Evolutionary conservation across 2,329 filamentous ascomycete genomes (phyloP).

Genomic region (Calonectria crousiana): DNA sequence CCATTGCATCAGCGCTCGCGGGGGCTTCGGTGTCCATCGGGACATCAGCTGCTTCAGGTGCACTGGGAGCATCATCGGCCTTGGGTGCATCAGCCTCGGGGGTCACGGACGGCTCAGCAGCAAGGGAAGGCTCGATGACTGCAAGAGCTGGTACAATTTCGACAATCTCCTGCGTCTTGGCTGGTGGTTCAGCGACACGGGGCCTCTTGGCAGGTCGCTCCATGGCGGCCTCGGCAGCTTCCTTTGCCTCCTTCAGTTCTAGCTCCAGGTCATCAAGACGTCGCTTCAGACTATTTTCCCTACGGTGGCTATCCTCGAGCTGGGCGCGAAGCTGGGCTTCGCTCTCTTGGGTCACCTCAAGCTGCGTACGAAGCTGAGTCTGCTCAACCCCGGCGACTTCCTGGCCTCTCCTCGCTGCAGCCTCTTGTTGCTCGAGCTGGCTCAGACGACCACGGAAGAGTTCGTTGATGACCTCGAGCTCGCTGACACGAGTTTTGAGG

Average conservation of each 20-base stretch:
- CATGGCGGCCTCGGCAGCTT: constrained; percentile 27
- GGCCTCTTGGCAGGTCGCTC: constrained; percentile 47
- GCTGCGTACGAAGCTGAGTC: constrained; percentile 67
- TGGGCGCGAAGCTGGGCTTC: constrained; percentile 67
- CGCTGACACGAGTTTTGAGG: constrained; percentile 94
- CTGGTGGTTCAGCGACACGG: constrained; percentile 35
- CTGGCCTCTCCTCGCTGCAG: constrained; percentile 71
- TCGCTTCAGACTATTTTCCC: constrained; percentile 85
- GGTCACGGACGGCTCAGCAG: constrained; percentile 22
- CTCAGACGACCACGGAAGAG: constrained; percentile 80
- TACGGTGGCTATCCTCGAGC: constrained; percentile 80
- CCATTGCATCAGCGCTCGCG: not conserved
- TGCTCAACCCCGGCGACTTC: constrained; percentile 69
- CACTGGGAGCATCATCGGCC: constrained; percentile 12
- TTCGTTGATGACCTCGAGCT: constrained; percentile 94
- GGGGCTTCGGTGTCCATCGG: not conserved
- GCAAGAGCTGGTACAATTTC: constrained; percentile 14
- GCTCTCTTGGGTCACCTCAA: constrained; percentile 59
- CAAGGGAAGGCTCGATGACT: not conserved
- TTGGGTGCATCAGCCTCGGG: constrained; percentile 16
- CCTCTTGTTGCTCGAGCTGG: constrained; percentile 84
- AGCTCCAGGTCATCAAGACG: constrained; percentile 84
- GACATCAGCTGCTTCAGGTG: constrained; percentile 21
- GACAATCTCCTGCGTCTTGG: constrained; percentile 31
- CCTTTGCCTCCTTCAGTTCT: constrained; percentile 57